A percentile compares a stretch with the other conserved stretches of the same genome.
Evolutionary conservation across 2,329 filamentous ascomycete species (phyloP).

Genomic region (Graphilbum fragrans): DNA sequence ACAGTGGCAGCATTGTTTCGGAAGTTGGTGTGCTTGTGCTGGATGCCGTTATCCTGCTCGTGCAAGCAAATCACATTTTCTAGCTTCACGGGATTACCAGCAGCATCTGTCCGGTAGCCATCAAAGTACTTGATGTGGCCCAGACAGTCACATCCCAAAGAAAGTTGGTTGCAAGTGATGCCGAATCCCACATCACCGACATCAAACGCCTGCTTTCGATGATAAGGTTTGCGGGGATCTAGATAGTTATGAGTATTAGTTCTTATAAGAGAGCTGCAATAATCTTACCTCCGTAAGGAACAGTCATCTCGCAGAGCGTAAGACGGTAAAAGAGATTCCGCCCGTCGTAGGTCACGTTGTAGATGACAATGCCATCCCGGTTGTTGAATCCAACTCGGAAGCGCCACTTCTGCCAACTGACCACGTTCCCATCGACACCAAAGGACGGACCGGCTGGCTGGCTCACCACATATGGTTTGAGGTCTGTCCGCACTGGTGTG

Average conservation of each 20-base stretch:
- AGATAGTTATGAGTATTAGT: too few relatives aligned
- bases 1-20: conserved; percentile 48
- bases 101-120: conserved; percentile 34
- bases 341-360: conserved; percentile 55
- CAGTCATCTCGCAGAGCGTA: conserved; percentile 57
- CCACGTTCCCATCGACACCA: conserved; percentile 34
- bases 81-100: conserved; percentile 35
- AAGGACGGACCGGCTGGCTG: conserved; percentile 21
- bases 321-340: conserved; percentile 56
- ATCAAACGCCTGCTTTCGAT: conserved; percentile 61
- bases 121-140: conserved; percentile 53
- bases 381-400: conserved; percentile 60
- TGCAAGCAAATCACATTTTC: conserved; percentile 53
- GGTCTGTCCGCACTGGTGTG: conserved; percentile 25
- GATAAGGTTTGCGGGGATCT: conserved; percentile 54
- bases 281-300: conserved; percentile 48
- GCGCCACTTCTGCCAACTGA: conserved; percentile 56
- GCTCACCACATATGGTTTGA: conserved; percentile 38
- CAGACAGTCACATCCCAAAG: conserved; percentile 61
- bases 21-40: conserved; percentile 60
- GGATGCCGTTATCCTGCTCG: conserved; percentile 57
- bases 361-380: conserved; percentile 42
- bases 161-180: conserved; percentile 56
- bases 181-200: conserved; percentile 59
- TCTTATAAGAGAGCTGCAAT: too few relatives aligned